phyloP scores from a whole-genome alignment of 2,329 filamentous ascomycete genomes.

The Scleromitrula shiraiana region DNA sequence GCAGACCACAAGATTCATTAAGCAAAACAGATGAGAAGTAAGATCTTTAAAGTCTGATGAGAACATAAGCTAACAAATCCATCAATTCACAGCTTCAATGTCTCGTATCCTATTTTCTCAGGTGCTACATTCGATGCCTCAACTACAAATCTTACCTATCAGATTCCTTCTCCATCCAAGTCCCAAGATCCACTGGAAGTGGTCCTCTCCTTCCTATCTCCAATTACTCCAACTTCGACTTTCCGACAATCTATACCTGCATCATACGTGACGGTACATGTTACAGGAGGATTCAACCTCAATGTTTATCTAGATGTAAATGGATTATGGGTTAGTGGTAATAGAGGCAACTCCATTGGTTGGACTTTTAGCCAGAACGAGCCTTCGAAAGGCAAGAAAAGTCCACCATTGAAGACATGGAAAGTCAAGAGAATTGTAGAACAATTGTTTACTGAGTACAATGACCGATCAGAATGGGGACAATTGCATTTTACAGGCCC shows the following conservation, averaged over 20 bases:
- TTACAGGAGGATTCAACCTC: conserved; percentile 57
- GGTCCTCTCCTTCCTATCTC: conserved; percentile 46
- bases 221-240: conserved; percentile 28
- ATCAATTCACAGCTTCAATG: conserved; percentile 44
- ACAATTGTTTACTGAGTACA: conserved; percentile 64
- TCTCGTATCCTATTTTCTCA: conserved; percentile 50
- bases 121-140: conserved; percentile 62
- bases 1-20: conserved; percentile 57
- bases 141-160: conserved; percentile 61
- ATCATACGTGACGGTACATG: conserved; percentile 65
- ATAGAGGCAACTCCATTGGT: conserved; percentile 57
- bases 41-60: not conserved
- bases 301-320: conserved; percentile 62
- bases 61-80: conserved; percentile 2
- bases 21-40: conserved; percentile 31
- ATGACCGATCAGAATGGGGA: conserved; percentile 77
- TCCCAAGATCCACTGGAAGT: conserved; percentile 41
- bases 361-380: conserved; percentile 54
- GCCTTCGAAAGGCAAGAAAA: conserved; percentile 31
- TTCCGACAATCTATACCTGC: conserved; percentile 47
- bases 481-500: conserved; percentile 70
- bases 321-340: conserved; percentile 75
- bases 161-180: conserved; percentile 39
- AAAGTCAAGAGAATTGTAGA: conserved; percentile 51
- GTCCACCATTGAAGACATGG: conserved; percentile 54